A percentile compares a stretch with the other conserved stretches of the same genome.
These are phyloP conservation scores for Collybia sp. DNA, from an alignment of 768 basidiomycete genomes.

Conservation along the genomic window DNA sequence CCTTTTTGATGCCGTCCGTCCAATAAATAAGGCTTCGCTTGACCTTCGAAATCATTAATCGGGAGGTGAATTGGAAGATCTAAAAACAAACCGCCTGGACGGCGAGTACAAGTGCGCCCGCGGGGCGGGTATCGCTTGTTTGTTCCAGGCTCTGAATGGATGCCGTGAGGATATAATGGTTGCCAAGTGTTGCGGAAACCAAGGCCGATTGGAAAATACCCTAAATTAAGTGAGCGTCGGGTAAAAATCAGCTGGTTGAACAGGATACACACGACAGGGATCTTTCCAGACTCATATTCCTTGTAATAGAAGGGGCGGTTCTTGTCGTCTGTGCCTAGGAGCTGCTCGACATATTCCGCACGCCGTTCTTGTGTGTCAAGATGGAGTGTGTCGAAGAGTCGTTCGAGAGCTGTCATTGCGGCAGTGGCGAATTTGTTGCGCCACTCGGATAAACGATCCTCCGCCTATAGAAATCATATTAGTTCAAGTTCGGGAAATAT, in stretches of 20 bases:
- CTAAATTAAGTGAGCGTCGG: neutral
- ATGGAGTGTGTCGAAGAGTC: neutral
- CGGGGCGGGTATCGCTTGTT: neutral
- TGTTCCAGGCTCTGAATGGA: neutral
- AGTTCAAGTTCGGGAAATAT: no score
- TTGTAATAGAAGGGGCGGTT: neutral
- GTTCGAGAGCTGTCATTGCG: neutral
- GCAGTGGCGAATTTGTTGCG: neutral
- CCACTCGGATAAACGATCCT: neutral
- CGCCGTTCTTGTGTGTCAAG: neutral
- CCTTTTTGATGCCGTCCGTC: neutral
- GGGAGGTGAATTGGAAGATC: neutral
- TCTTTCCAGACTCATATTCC: neutral
- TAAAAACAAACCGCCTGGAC: neutral
- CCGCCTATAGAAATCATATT: neutral
- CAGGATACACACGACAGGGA: neutral
- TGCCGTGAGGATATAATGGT: constrained; percentile 1
- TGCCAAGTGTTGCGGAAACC: neutral
- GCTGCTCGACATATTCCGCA: neutral
- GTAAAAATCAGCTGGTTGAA: neutral
- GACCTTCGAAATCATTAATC: neutral
- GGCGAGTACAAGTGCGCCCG: neutral
- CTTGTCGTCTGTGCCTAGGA: neutral
- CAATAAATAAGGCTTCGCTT: constrained; percentile 1
- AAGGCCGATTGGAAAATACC: constrained; percentile 3